Conservation (phyloP, 768 basidiomycete genomes). For the Suillus tomentosus region DNA sequence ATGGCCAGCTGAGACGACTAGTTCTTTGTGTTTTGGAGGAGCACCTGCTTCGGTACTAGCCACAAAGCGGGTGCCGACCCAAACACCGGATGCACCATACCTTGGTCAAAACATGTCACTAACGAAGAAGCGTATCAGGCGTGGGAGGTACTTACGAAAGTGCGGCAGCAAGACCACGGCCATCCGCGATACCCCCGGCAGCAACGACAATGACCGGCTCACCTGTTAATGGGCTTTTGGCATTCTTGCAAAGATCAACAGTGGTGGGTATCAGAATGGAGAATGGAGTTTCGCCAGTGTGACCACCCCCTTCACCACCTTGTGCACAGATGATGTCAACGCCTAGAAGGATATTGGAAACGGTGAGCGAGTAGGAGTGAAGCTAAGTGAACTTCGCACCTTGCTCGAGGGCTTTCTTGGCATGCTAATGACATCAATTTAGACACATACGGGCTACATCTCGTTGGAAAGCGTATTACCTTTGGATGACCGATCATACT, state of each 20-base stretch:
- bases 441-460: slow-evolving; percentile 1
- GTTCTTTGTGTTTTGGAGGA: slow-evolving; percentile 70
- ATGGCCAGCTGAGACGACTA: slow-evolving; percentile 67
- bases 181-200: slow-evolving; percentile 84
- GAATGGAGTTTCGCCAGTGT: slow-evolving; percentile 82
- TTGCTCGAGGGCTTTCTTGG: slow-evolving; percentile 71
- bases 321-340: slow-evolving; percentile 91
- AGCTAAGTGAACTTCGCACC: slow-evolving; percentile 36
- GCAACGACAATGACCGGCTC: slow-evolving; percentile 77
- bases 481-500: slow-evolving; percentile 89
- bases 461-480: slow-evolving; percentile 36
- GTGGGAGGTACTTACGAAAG: slow-evolving; percentile 49
- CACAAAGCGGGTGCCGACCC: slow-evolving; percentile 89
- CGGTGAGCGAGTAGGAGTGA: neutral
- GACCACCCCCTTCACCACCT: slow-evolving; percentile 87
- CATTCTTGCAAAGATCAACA: slow-evolving; percentile 73
- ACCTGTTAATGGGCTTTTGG: slow-evolving; percentile 76
- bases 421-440: slow-evolving; percentile 49
- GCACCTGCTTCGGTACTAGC: slow-evolving; percentile 82
- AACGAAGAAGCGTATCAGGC: neutral
- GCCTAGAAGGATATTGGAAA: slow-evolving; percentile 39
- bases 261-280: slow-evolving; percentile 81
- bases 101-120: slow-evolving; percentile 34
- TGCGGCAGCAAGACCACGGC: slow-evolving; percentile 75
- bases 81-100: slow-evolving; percentile 83